Evolutionary conservation across 1,139 yeast species (phyloP), one percentile per base, ranked within the genome.

Genomic region (Magnusiomyces fungicola): DNA sequence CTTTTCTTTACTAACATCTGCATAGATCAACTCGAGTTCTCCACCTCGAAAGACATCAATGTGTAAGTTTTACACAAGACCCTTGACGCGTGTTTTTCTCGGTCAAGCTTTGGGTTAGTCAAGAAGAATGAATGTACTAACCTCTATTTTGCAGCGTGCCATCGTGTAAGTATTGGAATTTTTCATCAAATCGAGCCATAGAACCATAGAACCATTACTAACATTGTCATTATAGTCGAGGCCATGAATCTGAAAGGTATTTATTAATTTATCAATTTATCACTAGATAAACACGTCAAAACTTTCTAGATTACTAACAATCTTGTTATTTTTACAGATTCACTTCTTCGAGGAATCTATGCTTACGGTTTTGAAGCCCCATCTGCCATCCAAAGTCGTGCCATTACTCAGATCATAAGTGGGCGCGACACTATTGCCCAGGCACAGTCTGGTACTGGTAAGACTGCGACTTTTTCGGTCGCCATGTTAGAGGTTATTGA

Each of bases 401-500:
- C 98, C 58, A 92, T 92, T 65, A 77, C 86, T 69, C 98, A 96
- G 69, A 89, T 92, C 71, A 83, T 92, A 67, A 94, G 87, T 72
- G 96, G 96, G 61, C 82, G 92, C 74, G 98, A 92, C 72, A 96
- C 90, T 53, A 81, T 92, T 66, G 98, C 97, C 61, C 98, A 92
- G 75, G 97, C 97, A 62, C 98, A 92, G 79, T 90, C 97, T 50
- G 98, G 98, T 83, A 92, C 98, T 60, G 98, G 98, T 83, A 92
- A 92, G 79, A 92, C 98, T 57, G 98, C 97, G 67, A 92, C 98
- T 61, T 92, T 92, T 82, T 84, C 97, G 70, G 90, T 92, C 65
- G 85, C 96, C 64, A 92, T 95, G 64, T 80, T 92, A 71, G 96
- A 90, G 79, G 86, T 89, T 79, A 83, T 89, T 63, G 95, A 88